A percentile compares a stretch with the other conserved stretches of the same genome.
Evolutionary conservation across 225 moss, liverwort and hornwort genomes (phyloP).

Genomic region (Antitrichia curtipendula): DNA sequence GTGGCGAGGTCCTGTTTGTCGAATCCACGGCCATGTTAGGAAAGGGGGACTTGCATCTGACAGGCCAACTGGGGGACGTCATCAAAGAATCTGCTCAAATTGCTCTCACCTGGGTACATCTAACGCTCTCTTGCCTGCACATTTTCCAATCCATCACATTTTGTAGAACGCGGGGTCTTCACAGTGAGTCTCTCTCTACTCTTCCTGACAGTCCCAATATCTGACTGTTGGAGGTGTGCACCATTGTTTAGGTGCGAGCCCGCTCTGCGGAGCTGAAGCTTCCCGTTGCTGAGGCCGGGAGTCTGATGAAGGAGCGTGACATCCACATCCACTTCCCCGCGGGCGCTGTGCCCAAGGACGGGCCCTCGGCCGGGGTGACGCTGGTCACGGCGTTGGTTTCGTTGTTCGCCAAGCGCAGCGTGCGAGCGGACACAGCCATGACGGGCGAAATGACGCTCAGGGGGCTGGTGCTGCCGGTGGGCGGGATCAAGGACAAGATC

Average conservation of each 20-base stretch:
- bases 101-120: conserved; percentile 45
- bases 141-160: not conserved
- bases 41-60: conserved; percentile 47
- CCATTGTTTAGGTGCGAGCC: conserved; percentile 24
- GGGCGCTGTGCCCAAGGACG: conserved; percentile 53
- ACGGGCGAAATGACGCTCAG: conserved; percentile 52
- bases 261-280: conserved; percentile 52
- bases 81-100: conserved; percentile 56
- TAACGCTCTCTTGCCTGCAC: not conserved
- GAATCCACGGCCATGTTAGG: conserved; percentile 55
- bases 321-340: conserved; percentile 59
- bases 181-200: not conserved
- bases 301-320: conserved; percentile 48
- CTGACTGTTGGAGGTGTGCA: not conserved
- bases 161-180: not conserved
- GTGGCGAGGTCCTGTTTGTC: conserved; percentile 50
- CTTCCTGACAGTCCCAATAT: not conserved
- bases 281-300: conserved; percentile 45
- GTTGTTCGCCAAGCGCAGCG: conserved; percentile 46
- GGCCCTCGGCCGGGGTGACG: conserved; percentile 53
- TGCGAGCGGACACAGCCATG: conserved; percentile 54
- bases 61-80: conserved; percentile 47
- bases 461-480: conserved; percentile 43
- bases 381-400: conserved; percentile 49
- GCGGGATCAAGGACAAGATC: conserved; percentile 53